Conservation (phyloP, 805 yeast species). For the Candida ficus region DNA sequence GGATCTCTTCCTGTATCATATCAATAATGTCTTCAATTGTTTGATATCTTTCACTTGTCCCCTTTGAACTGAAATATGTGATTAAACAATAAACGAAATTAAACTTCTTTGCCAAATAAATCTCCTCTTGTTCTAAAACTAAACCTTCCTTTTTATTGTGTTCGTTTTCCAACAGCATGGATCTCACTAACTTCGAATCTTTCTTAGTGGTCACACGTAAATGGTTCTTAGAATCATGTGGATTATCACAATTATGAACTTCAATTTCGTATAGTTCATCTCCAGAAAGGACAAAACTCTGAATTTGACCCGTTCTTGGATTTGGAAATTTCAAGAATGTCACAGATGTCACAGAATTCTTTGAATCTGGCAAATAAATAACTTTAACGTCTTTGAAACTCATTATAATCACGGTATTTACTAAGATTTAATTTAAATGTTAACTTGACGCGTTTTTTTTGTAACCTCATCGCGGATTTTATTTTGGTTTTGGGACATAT, state of each 20-base stretch:
- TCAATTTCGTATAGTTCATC: constrained; percentile 34
- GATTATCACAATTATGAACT: constrained; percentile 33
- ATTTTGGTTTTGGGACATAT: too few species aligned
- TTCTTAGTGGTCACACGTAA: constrained; percentile 24
- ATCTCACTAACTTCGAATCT: constrained; percentile 34
- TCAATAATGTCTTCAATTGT: constrained; percentile 42
- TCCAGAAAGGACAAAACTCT: constrained; percentile 13
- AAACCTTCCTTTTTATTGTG: constrained; percentile 26
- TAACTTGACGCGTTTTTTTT: background rate
- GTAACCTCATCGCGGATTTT: too few species aligned
- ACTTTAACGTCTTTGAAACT: constrained; percentile 10
- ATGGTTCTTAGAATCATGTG: constrained; percentile 26
- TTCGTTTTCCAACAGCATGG: constrained; percentile 25
- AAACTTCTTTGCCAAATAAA: constrained; percentile 37
- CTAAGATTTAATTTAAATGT: too few species aligned
- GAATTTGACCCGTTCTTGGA: constrained; percentile 12
- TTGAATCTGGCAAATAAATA: constrained; percentile 11
- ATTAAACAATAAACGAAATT: constrained; percentile 37
- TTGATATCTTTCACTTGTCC: constrained; percentile 25
- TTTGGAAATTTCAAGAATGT: constrained; percentile 16
- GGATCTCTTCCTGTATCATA: constrained; percentile 20
- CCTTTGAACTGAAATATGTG: constrained; percentile 26
- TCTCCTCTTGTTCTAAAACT: constrained; percentile 35
- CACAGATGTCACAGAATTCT: background rate
- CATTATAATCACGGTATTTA: constrained; percentile 4